Percentiles rank a stretch among this genome's conserved stretches.
These are phyloP conservation scores for Neospora caninum DNA, from an alignment of 169 alveolate species.

Conservation along the genomic window DNA sequence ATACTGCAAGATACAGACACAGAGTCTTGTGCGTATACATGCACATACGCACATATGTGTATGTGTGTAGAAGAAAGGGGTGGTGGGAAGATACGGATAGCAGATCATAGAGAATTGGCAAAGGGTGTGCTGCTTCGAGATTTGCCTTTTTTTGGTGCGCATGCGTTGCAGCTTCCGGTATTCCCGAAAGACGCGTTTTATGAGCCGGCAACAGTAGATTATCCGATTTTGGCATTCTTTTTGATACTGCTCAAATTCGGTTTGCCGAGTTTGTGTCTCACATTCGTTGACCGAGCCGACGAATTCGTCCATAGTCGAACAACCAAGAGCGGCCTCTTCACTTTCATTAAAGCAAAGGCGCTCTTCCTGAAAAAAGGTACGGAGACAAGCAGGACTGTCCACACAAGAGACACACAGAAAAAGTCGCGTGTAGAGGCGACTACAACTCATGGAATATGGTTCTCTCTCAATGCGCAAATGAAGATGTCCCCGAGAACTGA, in stretches of 20 bases:
- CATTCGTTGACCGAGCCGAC: background rate
- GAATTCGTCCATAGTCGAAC: background rate
- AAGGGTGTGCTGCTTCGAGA: no score
- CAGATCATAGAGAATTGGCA: no score
- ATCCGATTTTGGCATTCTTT: background rate
- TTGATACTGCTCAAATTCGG: conserved; percentile 33
- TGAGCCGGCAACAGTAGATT: background rate
- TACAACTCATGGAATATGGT: no score
- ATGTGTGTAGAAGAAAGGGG: no score
- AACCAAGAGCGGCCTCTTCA: background rate
- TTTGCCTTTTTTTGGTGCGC: background rate
- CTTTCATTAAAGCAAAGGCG: conserved; percentile 24
- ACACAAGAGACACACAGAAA: no score
- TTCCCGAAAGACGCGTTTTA: conserved; percentile 5
- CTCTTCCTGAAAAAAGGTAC: conserved; percentile 8
- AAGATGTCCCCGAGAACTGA: no score
- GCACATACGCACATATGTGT: no score
- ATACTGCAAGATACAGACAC: no score
- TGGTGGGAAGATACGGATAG: no score
- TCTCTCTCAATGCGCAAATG: no score
- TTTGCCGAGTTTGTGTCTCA: background rate
- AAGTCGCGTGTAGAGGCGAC: no score
- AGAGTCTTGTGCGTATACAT: no score
- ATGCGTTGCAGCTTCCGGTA: background rate
- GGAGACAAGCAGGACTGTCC: background rate